phyloP scores from a whole-genome alignment of 2,329 filamentous ascomycete species.

The Phialemonium atrogriseum region DNA sequence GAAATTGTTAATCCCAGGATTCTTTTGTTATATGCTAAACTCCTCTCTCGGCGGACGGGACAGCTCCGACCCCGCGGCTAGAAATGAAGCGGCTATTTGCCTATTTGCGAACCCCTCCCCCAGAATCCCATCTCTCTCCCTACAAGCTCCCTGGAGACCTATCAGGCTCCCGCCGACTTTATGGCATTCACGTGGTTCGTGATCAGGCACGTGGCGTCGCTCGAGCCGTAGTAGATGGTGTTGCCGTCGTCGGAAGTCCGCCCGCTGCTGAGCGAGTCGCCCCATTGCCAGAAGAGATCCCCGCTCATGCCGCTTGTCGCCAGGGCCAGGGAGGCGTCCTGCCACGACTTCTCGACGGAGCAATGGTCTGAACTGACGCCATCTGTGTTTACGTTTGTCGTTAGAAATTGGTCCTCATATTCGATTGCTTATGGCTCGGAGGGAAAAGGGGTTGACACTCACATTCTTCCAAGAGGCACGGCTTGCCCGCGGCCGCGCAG shows the following conservation, averaged over 20 bases:
- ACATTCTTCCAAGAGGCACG: slow-evolving; percentile 32
- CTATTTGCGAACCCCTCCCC: no score
- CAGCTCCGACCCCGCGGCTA: slow-evolving; percentile 2
- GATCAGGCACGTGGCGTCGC: slow-evolving; percentile 34
- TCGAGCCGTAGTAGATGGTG: slow-evolving; percentile 33
- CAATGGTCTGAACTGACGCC: slow-evolving; percentile 15
- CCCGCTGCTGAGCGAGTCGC: slow-evolving; percentile 31
- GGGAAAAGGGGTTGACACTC: slow-evolving; percentile 12
- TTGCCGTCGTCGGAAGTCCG: slow-evolving; percentile 33
- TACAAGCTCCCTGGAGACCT: no score
- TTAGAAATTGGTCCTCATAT: neutral
- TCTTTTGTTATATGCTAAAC: no score
- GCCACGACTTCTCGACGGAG: slow-evolving; percentile 18
- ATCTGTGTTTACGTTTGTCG: slow-evolving; percentile 9
- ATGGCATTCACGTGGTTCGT: slow-evolving; percentile 33
- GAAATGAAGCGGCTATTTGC: slow-evolving; percentile 2
- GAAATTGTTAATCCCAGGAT: no score
- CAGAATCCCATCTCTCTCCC: no score
- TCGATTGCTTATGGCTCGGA: no score
- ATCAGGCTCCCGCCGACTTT: slow-evolving; percentile 5
- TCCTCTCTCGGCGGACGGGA: slow-evolving; percentile 2
- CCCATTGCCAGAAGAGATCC: slow-evolving; percentile 33
- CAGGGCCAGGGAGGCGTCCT: slow-evolving; percentile 20
- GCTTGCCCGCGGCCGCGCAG: slow-evolving; percentile 29
- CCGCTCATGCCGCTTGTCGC: slow-evolving; percentile 21